These are phyloP conservation scores for Fusarium hainanense DNA, from an alignment of 2,329 filamentous ascomycete genomes.

Conservation along the genomic window DNA sequence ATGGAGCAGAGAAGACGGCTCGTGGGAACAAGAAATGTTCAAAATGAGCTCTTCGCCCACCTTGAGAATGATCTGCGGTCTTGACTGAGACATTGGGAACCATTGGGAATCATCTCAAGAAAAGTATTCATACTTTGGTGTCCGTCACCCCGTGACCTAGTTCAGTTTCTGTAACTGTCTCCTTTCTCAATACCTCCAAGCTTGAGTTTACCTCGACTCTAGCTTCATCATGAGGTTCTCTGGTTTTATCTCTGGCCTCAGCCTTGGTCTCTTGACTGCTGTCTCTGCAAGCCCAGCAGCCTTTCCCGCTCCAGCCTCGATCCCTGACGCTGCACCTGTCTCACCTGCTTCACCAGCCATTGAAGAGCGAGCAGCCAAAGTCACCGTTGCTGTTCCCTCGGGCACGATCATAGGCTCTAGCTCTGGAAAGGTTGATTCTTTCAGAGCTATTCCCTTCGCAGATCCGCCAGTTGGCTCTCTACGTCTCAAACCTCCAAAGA, in stretches of 20 bases:
- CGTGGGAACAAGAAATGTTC: constrained; percentile 14
- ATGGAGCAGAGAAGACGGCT: not conserved
- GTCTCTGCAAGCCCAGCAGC: constrained; percentile 38
- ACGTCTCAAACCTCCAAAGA: constrained; percentile 75
- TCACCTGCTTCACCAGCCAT: constrained; percentile 43
- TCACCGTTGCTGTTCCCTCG: constrained; percentile 65
- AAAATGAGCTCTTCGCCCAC: constrained; percentile 39
- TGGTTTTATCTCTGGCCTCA: constrained; percentile 24
- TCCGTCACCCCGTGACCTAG: not conserved
- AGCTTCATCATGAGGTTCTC: constrained; percentile 34
- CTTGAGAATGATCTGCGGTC: constrained; percentile 1
- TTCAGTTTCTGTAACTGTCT: constrained; percentile 6
- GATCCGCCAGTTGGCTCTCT: constrained; percentile 73
- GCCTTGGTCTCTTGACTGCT: constrained; percentile 26
- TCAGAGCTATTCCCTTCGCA: constrained; percentile 81
- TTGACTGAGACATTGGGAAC: constrained; percentile 20
- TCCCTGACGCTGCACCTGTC: not conserved
- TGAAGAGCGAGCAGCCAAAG: constrained; percentile 58
- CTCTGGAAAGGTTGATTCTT: constrained; percentile 69
- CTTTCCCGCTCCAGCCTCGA: constrained; percentile 21
- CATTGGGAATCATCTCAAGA: constrained; percentile 14
- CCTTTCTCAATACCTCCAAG: not conserved
- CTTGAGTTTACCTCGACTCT: not conserved
- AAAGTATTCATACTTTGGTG: not conserved
- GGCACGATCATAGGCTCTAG: constrained; percentile 66